These are phyloP conservation scores for Penicillium lagena DNA, from an alignment of 495 filamentous ascomycete genomes.

Conservation along the genomic window DNA sequence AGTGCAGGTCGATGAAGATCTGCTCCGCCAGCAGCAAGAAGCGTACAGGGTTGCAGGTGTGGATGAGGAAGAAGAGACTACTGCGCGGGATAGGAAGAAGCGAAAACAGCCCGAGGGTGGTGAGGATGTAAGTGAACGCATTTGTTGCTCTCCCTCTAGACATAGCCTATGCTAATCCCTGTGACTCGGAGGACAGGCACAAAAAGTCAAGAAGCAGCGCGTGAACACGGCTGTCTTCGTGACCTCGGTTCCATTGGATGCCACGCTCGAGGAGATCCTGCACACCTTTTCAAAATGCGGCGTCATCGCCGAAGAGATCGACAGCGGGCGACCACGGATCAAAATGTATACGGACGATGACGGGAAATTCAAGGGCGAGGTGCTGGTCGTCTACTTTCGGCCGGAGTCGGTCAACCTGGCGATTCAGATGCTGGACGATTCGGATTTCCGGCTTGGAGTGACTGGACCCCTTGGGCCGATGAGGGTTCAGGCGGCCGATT, in stretches of 20 bases:
- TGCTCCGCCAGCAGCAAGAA: slow-evolving; percentile 71
- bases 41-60: slow-evolving; percentile 66
- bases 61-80: slow-evolving; percentile 52
- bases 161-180: neutral
- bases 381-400: slow-evolving; percentile 88
- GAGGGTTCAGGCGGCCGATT: slow-evolving; percentile 77
- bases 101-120: slow-evolving; percentile 51
- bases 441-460: slow-evolving; percentile 65
- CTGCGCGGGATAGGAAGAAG: slow-evolving; percentile 65
- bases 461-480: slow-evolving; percentile 55
- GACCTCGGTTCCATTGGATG: slow-evolving; percentile 75
- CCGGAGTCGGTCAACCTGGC: slow-evolving; percentile 85
- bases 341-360: slow-evolving; percentile 84
- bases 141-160: neutral
- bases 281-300: slow-evolving; percentile 82
- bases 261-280: slow-evolving; percentile 69
- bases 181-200: slow-evolving; percentile 20
- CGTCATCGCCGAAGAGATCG: slow-evolving; percentile 90
- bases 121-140: slow-evolving; percentile 47
- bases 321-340: slow-evolving; percentile 76
- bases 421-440: slow-evolving; percentile 87
- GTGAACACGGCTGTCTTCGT: slow-evolving; percentile 90
- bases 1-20: slow-evolving; percentile 62
- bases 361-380: slow-evolving; percentile 88
- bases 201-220: slow-evolving; percentile 56